Evolutionary conservation across 129 eudicot genomes (phyloP).

Genomic region (Ambrosia trifida): DNA sequence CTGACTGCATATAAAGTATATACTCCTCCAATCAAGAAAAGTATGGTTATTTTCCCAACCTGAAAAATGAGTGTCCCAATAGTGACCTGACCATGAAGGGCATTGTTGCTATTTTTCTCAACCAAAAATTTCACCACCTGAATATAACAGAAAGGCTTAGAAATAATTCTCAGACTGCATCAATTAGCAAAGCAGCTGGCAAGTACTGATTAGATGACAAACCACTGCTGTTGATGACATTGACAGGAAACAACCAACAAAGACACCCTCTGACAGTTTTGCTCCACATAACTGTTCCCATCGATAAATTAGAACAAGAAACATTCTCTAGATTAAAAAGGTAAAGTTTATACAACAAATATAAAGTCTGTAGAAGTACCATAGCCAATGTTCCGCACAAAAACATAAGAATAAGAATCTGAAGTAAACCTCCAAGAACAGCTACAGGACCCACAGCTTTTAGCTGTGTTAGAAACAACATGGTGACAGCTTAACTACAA

Average conservation of each 20-base stretch:
- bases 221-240: constrained; percentile 99
- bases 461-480: constrained; percentile 50
- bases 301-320: constrained; percentile 20
- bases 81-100: constrained; percentile 96
- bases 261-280: constrained; percentile 86
- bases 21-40: constrained; percentile 4
- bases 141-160: constrained; percentile 6
- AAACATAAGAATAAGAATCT: constrained; percentile 75
- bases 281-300: constrained; percentile 78
- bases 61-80: constrained; percentile 96
- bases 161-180: constrained; percentile 3
- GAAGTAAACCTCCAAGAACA: constrained; percentile 96
- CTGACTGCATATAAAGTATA: background rate
- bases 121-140: constrained; percentile 91
- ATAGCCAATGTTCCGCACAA: constrained; percentile 76
- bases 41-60: constrained; percentile 39
- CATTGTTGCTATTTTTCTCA: constrained; percentile 70
- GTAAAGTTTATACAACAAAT: background rate
- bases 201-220: constrained; percentile 22
- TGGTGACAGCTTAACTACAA: constrained; percentile 20
- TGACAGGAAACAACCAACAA: constrained; percentile 94
- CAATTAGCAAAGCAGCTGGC: constrained; percentile 15
- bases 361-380: constrained; percentile 45
- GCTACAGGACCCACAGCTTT: constrained; percentile 98
- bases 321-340: constrained; percentile 8